Evolutionary conservation across 768 basidiomycete genomes (phyloP).

Genomic region (Xerocomellus amylosporus): DNA sequence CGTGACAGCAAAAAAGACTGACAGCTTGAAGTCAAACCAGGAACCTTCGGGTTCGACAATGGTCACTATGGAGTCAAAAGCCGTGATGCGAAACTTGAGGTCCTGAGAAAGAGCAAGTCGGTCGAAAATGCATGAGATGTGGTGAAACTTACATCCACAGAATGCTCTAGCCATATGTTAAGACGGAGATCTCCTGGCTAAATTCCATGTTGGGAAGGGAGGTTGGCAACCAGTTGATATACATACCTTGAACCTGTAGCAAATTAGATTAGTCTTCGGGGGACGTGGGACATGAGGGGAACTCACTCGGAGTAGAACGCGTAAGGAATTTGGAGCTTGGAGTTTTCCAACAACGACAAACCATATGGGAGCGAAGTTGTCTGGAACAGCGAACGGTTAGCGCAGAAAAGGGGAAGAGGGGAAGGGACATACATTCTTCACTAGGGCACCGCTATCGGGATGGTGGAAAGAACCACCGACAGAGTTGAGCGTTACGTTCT

Average conservation of each 20-base stretch:
- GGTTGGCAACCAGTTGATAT: background rate
- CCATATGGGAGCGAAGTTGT: constrained; percentile 55
- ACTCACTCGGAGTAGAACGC: constrained; percentile 81
- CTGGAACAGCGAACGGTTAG: constrained; percentile 37
- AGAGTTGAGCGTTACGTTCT: constrained; percentile 64
- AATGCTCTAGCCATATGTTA: constrained; percentile 73
- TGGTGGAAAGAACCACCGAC: constrained; percentile 68
- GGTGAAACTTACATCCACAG: constrained; percentile 48
- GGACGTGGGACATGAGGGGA: background rate
- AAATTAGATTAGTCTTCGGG: constrained; percentile 3
- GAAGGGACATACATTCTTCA: constrained; percentile 65
- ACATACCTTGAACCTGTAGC: constrained; percentile 58
- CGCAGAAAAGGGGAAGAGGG: background rate
- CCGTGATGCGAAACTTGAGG: constrained; percentile 57
- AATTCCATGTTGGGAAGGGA: constrained; percentile 6
- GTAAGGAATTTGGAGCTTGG: constrained; percentile 67
- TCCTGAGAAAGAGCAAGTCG: constrained; percentile 38
- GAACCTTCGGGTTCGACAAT: constrained; percentile 79
- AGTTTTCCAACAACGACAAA: constrained; percentile 49
- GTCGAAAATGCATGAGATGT: background rate
- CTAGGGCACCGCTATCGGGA: constrained; percentile 55
- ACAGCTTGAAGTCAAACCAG: constrained; percentile 81
- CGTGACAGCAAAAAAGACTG: constrained; percentile 28
- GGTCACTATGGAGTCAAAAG: constrained; percentile 72
- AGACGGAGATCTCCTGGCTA: constrained; percentile 77